Percentiles rank a stretch among this genome's conserved stretches.
These are phyloP conservation scores for Monosporascus cannonballus DNA, from an alignment of 2,329 filamentous ascomycete genomes.

Conservation along the genomic window DNA sequence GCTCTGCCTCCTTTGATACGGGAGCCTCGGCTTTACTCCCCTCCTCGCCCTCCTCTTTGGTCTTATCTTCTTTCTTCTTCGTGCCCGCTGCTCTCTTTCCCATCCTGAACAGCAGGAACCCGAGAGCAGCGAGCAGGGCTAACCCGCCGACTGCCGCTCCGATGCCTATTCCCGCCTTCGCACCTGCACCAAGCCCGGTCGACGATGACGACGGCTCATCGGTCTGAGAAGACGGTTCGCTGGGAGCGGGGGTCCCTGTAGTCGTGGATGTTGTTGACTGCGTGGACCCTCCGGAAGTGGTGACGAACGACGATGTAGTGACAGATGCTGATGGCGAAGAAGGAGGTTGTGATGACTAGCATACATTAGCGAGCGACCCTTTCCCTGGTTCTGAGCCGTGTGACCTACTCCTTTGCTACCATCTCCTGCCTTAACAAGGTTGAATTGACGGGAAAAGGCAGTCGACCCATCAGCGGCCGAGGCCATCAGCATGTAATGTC, in stretches of 20 bases:
- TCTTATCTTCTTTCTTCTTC: not conserved
- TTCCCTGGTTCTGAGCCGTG: not conserved
- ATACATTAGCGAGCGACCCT: not conserved
- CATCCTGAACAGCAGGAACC: constrained; percentile 2
- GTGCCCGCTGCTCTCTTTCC: constrained; percentile 1
- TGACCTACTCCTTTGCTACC: not conserved
- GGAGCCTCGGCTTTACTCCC: not conserved
- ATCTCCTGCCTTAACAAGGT: not conserved
- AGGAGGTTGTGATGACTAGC: not conserved
- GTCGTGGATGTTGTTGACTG: not conserved
- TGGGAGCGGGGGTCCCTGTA: not conserved
- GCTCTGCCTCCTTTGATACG: not conserved
- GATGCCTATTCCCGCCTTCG: constrained; percentile 1
- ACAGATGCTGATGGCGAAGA: not conserved
- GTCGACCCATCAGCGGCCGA: not conserved
- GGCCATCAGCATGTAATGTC: constrained; percentile 1
- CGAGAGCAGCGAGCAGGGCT: not conserved
- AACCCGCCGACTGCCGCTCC: constrained; percentile 1
- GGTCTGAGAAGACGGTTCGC: not conserved
- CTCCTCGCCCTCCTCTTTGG: not conserved
- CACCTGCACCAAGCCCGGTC: not conserved
- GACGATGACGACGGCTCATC: not conserved
- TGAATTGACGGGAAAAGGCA: not conserved
- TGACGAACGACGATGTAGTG: not conserved
- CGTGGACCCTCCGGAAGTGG: not conserved